Evolutionary conservation across 352 stramenopile species (phyloP), one percentile per base, ranked within the genome.

Genomic region (Globisporangium takayamanum): DNA sequence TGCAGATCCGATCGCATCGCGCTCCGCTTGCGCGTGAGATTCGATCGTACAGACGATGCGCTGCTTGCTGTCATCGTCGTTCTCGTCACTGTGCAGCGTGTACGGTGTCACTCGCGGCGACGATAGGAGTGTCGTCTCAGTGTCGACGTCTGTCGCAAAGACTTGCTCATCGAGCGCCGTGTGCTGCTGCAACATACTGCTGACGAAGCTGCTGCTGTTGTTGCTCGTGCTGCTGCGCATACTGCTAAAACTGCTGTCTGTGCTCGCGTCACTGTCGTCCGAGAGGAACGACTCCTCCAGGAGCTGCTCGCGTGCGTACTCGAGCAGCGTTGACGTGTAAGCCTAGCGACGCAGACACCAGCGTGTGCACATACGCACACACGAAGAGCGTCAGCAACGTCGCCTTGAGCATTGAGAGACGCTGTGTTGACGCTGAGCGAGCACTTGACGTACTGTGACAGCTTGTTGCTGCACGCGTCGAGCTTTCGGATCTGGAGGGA

Each of bases 241-340:
- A n/a, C n/a, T 45, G 48, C 47, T 57, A 37, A 57, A 53, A 20
- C 39, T 61, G 30, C 46, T 53, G 25, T n/a, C 30, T 1, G 50
- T 54, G 30, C 42, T 58, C 18, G 14, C 42, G 26, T 44, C 25
- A 20, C 42, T 59, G 45, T 48, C 37, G n/a, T 59, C 46, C 7
- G 37, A 61, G n/a, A 52, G n/a, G 53, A 53, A 53, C 6, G 47
- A 57, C n/a, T 64, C 62, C 16, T 75, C 68, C 6, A 75, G 50
- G 10, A 75, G 52, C 41, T 75, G 64, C 33, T 75, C 68, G 6
- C 64, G 64, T 0, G 66, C 61, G 28, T 72, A 75, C 33, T 72
- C 55, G 0, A 75, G 58, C 28, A 75, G 44, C 14, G 64, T 72
- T 8, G 58, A 72, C 26, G 68, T 75, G 59, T 75, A 75, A 25